phyloP scores from a whole-genome alignment of 495 filamentous ascomycete species.

The Xylaria bambusicola region DNA sequence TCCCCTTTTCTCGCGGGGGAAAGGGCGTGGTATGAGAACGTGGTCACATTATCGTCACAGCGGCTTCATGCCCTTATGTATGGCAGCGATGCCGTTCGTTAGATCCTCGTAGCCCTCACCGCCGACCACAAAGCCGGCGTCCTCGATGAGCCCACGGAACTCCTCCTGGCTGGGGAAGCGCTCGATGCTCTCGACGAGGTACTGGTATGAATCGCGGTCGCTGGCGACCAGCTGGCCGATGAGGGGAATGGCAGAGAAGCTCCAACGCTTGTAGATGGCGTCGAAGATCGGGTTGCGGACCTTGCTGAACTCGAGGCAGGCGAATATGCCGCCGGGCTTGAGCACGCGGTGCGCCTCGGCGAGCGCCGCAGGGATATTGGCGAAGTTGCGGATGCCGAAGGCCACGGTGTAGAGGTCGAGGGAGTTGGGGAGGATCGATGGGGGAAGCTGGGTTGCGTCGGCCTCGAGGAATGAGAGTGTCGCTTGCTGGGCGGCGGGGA shows the following conservation, averaged over 20 bases:
- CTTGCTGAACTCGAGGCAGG: conserved; percentile 93
- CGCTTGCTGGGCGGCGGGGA: conserved; percentile 48
- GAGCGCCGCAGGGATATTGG: conserved; percentile 77
- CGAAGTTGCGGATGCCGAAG: conserved; percentile 97
- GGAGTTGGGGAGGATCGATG: conserved; percentile 39
- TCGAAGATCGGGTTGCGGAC: conserved; percentile 74
- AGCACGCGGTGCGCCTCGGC: conserved; percentile 82
- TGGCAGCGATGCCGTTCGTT: conserved; percentile 87
- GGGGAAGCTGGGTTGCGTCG: conserved; percentile 79
- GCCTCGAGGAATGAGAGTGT: conserved; percentile 77
- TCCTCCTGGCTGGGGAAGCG: conserved; percentile 82
- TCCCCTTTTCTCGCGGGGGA: neutral
- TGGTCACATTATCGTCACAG: conserved; percentile 30
- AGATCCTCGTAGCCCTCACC: conserved; percentile 84
- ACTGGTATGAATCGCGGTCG: conserved; percentile 95
- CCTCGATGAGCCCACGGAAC: conserved; percentile 83
- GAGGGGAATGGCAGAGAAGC: conserved; percentile 88
- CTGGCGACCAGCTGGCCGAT: conserved; percentile 95
- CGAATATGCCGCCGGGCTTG: conserved; percentile 93
- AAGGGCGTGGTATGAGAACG: neutral
- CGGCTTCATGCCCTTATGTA: conserved; percentile 96
- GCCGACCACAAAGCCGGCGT: conserved; percentile 84
- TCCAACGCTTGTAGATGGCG: conserved; percentile 93
- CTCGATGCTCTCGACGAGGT: conserved; percentile 97
- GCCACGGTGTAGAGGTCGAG: conserved; percentile 96